Evolutionary conservation across 257 asterid species (phyloP).

Genomic region (Coffea eugenioides): DNA sequence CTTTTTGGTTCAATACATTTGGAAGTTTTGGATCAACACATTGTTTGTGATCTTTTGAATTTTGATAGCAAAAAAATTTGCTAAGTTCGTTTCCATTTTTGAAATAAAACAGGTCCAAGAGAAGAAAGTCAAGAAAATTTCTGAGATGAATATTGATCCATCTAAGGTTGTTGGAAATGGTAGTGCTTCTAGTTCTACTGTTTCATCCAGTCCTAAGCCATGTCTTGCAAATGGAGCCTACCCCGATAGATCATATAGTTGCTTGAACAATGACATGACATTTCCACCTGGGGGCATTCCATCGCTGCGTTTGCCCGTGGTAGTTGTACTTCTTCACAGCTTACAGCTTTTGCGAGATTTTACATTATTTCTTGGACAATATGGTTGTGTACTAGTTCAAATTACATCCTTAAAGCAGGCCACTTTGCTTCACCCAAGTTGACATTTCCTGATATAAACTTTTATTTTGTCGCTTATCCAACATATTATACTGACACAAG

Average conservation of each 20-base stretch:
- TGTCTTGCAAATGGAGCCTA: constrained; percentile 63
- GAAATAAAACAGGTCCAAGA: constrained; percentile 77
- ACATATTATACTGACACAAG: background rate
- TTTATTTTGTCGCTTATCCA: background rate
- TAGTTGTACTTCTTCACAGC: constrained; percentile 56
- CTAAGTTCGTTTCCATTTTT: constrained; percentile 16
- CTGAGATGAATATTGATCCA: constrained; percentile 76
- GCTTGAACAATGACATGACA: constrained; percentile 56
- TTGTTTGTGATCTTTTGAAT: background rate
- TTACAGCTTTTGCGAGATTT: background rate
- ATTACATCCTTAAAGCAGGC: background rate
- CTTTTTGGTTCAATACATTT: background rate
- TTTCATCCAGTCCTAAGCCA: constrained; percentile 56
- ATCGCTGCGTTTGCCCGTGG: constrained; percentile 89
- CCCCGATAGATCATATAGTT: constrained; percentile 50
- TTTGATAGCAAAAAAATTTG: background rate
- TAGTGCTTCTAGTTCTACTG: constrained; percentile 59
- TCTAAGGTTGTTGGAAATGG: constrained; percentile 64
- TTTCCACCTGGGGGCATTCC: constrained; percentile 73
- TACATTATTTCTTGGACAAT: background rate
- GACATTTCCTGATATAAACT: background rate
- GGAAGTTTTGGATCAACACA: background rate
- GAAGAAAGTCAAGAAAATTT: constrained; percentile 91
- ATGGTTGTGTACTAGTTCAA: background rate
- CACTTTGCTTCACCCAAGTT: background rate